Conservation (phyloP, 1,139 yeast genomes). For the Sugiyamaella neomexicana region DNA sequence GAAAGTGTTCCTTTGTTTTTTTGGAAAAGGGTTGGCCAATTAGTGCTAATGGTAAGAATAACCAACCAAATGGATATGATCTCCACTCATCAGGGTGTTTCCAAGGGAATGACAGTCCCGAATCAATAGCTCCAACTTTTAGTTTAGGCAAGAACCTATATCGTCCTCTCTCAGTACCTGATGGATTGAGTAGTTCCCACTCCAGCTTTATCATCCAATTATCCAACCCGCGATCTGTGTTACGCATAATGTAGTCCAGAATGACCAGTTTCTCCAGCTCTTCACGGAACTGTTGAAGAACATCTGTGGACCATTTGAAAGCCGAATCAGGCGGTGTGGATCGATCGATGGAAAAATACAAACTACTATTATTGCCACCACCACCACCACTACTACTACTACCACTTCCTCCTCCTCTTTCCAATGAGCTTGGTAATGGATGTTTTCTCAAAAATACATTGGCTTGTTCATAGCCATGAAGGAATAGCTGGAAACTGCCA, state of each 20-base stretch:
- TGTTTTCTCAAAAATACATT: conserved; percentile 55
- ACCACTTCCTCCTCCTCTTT: background rate
- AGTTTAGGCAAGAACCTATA: conserved; percentile 44
- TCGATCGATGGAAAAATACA: conserved; percentile 1
- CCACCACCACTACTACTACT: background rate
- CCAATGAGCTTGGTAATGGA: conserved; percentile 45
- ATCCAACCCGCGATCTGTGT: conserved; percentile 73
- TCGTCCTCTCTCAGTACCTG: conserved; percentile 7
- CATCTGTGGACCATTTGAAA: conserved; percentile 58
- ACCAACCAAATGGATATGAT: conserved; percentile 79
- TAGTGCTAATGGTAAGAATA: conserved; percentile 61
- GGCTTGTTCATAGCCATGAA: conserved; percentile 61
- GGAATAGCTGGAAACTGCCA: conserved; percentile 68
- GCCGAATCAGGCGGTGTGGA: conserved; percentile 10
- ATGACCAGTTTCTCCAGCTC: conserved; percentile 71
- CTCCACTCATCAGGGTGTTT: conserved; percentile 84
- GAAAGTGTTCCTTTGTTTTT: conserved; percentile 56
- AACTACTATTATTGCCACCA: background rate
- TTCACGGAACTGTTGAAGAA: conserved; percentile 54
- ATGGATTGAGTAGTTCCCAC: conserved; percentile 43
- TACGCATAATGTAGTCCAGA: conserved; percentile 69
- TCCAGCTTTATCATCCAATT: conserved; percentile 73
- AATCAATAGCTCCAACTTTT: conserved; percentile 73
- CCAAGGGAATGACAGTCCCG: conserved; percentile 79
- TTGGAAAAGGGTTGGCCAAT: conserved; percentile 69